Evolutionary conservation across 2,329 filamentous ascomycete species (phyloP).

Genomic region (Zymoseptoria pseudotritici): DNA sequence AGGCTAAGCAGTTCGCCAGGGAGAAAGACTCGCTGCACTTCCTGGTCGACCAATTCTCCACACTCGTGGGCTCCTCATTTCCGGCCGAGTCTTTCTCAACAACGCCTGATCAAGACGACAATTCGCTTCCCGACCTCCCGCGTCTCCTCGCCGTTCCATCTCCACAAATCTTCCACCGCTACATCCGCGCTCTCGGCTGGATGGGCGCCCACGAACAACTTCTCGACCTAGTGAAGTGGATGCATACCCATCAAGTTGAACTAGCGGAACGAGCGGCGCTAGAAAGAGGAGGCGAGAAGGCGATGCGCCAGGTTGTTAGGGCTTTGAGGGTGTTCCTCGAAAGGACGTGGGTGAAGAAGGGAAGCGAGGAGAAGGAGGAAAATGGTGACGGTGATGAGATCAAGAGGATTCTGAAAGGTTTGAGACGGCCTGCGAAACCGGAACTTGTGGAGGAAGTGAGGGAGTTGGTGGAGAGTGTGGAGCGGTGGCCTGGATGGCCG

Average conservation of each 20-base stretch:
- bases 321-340: conserved; percentile 38
- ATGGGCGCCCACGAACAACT: conserved; percentile 55
- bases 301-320: conserved; percentile 32
- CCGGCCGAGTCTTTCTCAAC: not conserved
- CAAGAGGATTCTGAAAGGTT: not conserved
- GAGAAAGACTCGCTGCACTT: not conserved
- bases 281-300: conserved; percentile 25
- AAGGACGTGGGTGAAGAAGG: conserved; percentile 21
- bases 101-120: not conserved
- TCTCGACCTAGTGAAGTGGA: conserved; percentile 52
- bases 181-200: conserved; percentile 57
- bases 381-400: not conserved
- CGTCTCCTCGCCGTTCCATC: conserved; percentile 38
- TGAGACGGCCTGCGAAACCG: not conserved
- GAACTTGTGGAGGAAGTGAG: conserved; percentile 13
- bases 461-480: conserved; percentile 27
- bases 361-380: not conserved
- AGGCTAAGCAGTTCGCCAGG: not conserved
- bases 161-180: conserved; percentile 47
- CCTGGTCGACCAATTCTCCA: not conserved
- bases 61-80: not conserved
- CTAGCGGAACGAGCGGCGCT: conserved; percentile 19
- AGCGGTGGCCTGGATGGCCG: conserved; percentile 40
- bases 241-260: conserved; percentile 42
- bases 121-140: conserved; percentile 11